Conservation (phyloP, 2,329 filamentous ascomycete genomes). For the Fusarium virguliforme region DNA sequence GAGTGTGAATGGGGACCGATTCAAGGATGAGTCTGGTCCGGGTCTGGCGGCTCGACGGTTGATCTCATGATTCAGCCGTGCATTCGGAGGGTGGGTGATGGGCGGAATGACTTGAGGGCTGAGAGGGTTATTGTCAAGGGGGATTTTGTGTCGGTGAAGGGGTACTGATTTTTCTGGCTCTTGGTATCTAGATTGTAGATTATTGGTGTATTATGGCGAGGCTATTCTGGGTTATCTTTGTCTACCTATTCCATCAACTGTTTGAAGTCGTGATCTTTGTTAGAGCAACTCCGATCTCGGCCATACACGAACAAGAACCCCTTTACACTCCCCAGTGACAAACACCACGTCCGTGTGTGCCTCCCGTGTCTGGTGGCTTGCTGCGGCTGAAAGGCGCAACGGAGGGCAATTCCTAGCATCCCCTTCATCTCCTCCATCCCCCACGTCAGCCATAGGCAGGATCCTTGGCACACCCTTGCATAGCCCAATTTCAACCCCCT, state of each 20-base stretch:
- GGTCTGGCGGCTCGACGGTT: slow-evolving; percentile 10
- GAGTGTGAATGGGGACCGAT: slow-evolving; percentile 10
- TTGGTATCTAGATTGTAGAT: neutral
- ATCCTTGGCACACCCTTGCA: slow-evolving; percentile 1
- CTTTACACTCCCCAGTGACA: slow-evolving; percentile 2
- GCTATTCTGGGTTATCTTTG: neutral
- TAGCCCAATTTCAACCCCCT: slow-evolving; percentile 1
- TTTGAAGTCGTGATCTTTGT: neutral
- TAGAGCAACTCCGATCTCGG: neutral
- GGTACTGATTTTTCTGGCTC: slow-evolving; percentile 9
- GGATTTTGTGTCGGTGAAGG: slow-evolving; percentile 25
- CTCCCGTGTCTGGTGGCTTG: neutral
- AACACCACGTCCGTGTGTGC: neutral
- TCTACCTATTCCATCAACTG: neutral
- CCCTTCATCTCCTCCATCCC: neutral
- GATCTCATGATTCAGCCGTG: slow-evolving; percentile 38
- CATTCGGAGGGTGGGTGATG: slow-evolving; percentile 32
- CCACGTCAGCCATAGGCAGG: neutral
- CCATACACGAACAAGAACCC: neutral
- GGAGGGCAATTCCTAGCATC: slow-evolving; percentile 3
- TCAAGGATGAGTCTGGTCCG: slow-evolving; percentile 24
- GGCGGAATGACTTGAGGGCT: slow-evolving; percentile 26
- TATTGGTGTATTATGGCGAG: neutral
- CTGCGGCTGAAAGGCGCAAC: slow-evolving; percentile 11
- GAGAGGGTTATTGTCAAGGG: slow-evolving; percentile 30